A percentile compares a stretch with the other conserved stretches of the same genome.
These are phyloP conservation scores for Micromonas commoda DNA, from an alignment of 139 green algal genomes.

Conservation along the genomic window DNA sequence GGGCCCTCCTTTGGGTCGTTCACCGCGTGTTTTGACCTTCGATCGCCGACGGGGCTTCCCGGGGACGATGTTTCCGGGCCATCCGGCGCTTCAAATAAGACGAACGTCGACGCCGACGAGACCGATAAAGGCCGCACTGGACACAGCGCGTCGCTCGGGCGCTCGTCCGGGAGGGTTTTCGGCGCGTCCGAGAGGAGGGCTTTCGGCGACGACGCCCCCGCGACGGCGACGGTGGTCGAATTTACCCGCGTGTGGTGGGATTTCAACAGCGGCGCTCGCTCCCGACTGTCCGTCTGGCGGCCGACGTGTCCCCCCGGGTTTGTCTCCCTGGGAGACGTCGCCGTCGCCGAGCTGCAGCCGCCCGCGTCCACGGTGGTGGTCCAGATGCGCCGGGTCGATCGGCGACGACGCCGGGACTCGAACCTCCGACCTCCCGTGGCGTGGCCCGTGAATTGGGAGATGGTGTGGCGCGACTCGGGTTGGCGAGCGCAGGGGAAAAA, in stretches of 20 bases:
- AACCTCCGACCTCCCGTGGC: no score
- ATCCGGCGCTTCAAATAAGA: no score
- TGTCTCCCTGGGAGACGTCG: neutral
- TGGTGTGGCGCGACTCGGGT: neutral
- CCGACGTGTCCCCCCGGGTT: neutral
- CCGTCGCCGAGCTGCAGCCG: neutral
- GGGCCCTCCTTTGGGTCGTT: no score
- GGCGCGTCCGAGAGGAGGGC: no score
- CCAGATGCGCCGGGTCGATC: neutral
- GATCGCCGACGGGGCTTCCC: neutral
- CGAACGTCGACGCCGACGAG: no score
- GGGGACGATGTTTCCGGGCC: no score
- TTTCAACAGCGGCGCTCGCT: neutral
- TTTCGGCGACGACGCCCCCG: no score
- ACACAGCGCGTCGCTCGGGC: no score
- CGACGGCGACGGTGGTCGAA: neutral
- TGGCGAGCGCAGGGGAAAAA: neutral
- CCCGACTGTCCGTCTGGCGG: neutral
- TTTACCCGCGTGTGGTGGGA: neutral
- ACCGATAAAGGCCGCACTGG: no score
- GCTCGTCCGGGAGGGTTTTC: no score
- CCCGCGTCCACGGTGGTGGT: constrained; percentile 7
- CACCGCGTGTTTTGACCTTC: no score
- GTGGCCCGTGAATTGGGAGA: neutral
- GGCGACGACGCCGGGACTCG: neutral